Evolutionary conservation across 352 stramenopile genomes (phyloP).

Genomic region (Phytophthora megakarya): DNA sequence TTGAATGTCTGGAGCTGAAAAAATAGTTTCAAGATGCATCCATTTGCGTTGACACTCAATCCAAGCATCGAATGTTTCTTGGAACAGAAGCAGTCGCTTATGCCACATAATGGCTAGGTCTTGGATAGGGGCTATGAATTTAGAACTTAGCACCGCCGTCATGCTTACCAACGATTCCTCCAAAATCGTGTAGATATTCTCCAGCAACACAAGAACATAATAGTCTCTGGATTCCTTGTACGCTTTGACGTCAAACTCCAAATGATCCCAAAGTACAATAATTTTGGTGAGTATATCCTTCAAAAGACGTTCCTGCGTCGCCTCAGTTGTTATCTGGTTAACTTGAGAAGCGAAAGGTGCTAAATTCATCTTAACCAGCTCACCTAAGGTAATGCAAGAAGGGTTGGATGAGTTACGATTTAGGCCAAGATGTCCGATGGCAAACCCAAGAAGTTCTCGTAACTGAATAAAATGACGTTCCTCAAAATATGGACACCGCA

Average conservation of each 20-base stretch:
- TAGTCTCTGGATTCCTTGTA: conserved; percentile 93
- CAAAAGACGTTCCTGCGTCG: conserved; percentile 84
- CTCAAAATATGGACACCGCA: conserved; percentile 65
- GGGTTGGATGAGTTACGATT: background rate
- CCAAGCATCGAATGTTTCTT: conserved; percentile 85
- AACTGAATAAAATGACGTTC: conserved; percentile 66
- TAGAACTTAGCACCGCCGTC: conserved; percentile 89
- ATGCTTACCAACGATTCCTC: conserved; percentile 92
- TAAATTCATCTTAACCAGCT: conserved; percentile 84
- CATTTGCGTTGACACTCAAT: conserved; percentile 82
- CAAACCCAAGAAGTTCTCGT: conserved; percentile 76
- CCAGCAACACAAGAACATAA: conserved; percentile 82
- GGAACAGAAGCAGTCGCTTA: conserved; percentile 67
- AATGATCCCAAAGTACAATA: conserved; percentile 73
- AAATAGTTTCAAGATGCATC: conserved; percentile 86
- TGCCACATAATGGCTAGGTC: conserved; percentile 74
- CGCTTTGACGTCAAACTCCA: conserved; percentile 87
- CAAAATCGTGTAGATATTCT: conserved; percentile 76
- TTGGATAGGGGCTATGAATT: conserved; percentile 86
- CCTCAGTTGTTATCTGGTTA: conserved; percentile 82
- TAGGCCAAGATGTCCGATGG: conserved; percentile 47
- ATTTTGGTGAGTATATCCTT: conserved; percentile 93
- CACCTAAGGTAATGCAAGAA: conserved; percentile 70
- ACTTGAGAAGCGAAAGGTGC: conserved; percentile 78
- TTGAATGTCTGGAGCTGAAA: conserved; percentile 81